Conservation (phyloP, 1,139 yeast species). For the Spathaspora sp. region DNA sequence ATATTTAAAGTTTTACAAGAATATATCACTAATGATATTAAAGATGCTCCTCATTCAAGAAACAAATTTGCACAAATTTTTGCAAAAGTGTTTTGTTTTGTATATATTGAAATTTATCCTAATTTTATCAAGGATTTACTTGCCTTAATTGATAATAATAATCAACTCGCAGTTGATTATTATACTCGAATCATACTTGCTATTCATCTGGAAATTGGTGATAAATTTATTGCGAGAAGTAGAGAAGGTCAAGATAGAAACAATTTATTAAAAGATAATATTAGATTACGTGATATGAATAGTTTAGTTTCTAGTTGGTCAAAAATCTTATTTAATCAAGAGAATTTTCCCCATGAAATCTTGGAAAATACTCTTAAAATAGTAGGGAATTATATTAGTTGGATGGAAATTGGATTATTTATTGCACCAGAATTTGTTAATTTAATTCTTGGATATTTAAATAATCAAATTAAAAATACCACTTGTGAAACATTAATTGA, state of each 20-base stretch:
- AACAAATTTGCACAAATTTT: conserved; percentile 79
- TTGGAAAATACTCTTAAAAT: conserved; percentile 60
- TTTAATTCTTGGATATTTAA: conserved; percentile 62
- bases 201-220: conserved; percentile 91
- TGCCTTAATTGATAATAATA: conserved; percentile 15
- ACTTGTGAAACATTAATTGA: conserved; percentile 78
- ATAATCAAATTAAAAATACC: conserved; percentile 45
- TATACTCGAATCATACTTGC: conserved; percentile 71
- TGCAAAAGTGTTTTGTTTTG: conserved; percentile 65
- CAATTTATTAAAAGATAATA: conserved; percentile 72
- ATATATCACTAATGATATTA: conserved; percentile 26
- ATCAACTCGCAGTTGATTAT: conserved; percentile 62
- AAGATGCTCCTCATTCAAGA: conserved; percentile 63
- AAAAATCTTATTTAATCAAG: conserved; percentile 42
- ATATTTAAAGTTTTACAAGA: conserved; percentile 39
- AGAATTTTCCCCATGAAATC: conserved; percentile 39
- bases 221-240: conserved; percentile 74
- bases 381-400: conserved; percentile 84
- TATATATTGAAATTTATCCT: conserved; percentile 65
- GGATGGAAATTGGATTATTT: conserved; percentile 90
- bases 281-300: conserved; percentile 74
- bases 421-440: conserved; percentile 65
- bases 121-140: conserved; percentile 65
- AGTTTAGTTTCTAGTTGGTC: conserved; percentile 71
- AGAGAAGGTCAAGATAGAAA: conserved; percentile 64